These are phyloP conservation scores for Colletotrichum tofieldiae DNA, from an alignment of 2,329 filamentous ascomycete genomes.

Conservation along the genomic window DNA sequence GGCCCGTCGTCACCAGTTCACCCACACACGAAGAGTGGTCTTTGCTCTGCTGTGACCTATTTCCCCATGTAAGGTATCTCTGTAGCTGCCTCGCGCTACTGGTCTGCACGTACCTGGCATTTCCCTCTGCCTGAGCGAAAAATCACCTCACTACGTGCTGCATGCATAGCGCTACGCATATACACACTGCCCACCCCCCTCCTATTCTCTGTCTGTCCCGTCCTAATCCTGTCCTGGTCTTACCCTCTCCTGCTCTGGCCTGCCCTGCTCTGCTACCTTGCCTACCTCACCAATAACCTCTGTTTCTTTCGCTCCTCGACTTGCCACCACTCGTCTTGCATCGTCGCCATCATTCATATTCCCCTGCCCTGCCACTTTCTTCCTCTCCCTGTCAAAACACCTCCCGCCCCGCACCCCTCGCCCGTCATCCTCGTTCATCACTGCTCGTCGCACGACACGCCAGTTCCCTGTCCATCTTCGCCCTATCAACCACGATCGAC, in stretches of 20 bases:
- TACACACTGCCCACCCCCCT: slow-evolving; percentile 38
- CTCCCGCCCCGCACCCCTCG: slow-evolving; percentile 43
- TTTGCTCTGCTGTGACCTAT: slow-evolving; percentile 27
- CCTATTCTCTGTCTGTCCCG: slow-evolving; percentile 35
- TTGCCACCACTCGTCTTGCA: slow-evolving; percentile 42
- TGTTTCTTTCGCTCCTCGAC: slow-evolving; percentile 33
- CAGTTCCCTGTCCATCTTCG: slow-evolving; percentile 28
- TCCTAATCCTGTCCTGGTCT: slow-evolving; percentile 43
- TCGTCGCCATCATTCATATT: slow-evolving; percentile 44
- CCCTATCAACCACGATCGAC: slow-evolving; percentile 29
- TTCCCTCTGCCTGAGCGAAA: slow-evolving; percentile 39
- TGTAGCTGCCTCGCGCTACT: slow-evolving; percentile 42
- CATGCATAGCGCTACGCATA: slow-evolving; percentile 43
- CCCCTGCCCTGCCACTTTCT: slow-evolving; percentile 42
- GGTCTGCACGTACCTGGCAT: slow-evolving; percentile 49
- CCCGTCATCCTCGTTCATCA: slow-evolving; percentile 43
- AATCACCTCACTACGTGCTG: slow-evolving; percentile 42
- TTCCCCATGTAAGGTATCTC: slow-evolving; percentile 1
- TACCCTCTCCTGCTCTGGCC: slow-evolving; percentile 20
- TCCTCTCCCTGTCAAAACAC: slow-evolving; percentile 41
- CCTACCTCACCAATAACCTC: slow-evolving; percentile 23
- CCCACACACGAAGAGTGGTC: slow-evolving; percentile 23
- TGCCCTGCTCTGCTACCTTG: slow-evolving; percentile 27
- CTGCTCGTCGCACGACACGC: slow-evolving; percentile 40
- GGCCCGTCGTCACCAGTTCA: slow-evolving; percentile 40